Conservation (phyloP, 1,139 yeast genomes). For the Kodamaea fungicola region DNA sequence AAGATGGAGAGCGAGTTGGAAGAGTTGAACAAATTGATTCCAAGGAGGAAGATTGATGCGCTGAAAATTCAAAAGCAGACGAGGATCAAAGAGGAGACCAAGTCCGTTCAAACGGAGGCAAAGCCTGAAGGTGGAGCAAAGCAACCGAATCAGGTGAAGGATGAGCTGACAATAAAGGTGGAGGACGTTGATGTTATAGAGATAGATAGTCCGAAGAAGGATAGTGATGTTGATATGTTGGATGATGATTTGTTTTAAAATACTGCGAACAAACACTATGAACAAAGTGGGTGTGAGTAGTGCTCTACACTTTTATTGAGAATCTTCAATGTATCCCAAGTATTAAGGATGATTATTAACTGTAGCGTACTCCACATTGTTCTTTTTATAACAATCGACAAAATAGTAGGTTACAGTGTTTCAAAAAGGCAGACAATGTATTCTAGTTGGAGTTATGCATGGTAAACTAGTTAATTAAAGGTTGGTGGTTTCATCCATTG, state of each 20-base stretch:
- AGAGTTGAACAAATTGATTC: slow-evolving; percentile 23
- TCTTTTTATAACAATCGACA: too few species aligned
- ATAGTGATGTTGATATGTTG: slow-evolving; percentile 8
- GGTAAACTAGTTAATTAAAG: too few species aligned
- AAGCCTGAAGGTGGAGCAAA: slow-evolving; percentile 1
- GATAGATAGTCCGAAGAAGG: slow-evolving; percentile 2
- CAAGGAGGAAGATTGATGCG: not conserved
- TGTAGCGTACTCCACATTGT: too few species aligned
- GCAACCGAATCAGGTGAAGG: not conserved
- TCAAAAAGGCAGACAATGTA: too few species aligned
- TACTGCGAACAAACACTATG: too few species aligned
- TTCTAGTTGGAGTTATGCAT: too few species aligned
- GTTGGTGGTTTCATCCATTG: too few species aligned
- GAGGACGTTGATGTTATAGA: slow-evolving; percentile 1
- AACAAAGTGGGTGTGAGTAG: too few species aligned
- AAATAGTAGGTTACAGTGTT: too few species aligned
- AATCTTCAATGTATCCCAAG: too few species aligned
- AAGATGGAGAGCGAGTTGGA: slow-evolving; percentile 40
- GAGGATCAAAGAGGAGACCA: not conserved
- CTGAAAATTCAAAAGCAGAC: not conserved
- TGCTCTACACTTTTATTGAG: too few species aligned
- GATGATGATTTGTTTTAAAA: slow-evolving; percentile 8
- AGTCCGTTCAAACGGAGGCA: not conserved
- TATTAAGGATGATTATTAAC: too few species aligned
- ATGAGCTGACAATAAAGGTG: not conserved